Conservation (phyloP, 495 filamentous ascomycete species). For the Hamigera avellanea region DNA sequence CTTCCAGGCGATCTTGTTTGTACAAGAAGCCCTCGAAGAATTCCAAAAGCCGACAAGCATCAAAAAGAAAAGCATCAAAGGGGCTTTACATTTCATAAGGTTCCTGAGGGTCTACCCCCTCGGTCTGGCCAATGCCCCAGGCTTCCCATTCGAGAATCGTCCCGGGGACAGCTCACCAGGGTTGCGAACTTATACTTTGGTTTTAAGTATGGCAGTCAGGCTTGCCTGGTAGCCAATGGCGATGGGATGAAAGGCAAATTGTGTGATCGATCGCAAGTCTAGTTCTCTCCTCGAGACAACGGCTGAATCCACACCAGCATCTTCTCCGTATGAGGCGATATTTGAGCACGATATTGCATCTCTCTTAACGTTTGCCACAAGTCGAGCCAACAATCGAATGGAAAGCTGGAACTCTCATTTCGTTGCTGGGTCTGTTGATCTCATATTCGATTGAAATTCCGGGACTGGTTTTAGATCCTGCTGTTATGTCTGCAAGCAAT, state of each 20-base stretch:
- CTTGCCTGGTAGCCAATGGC: neutral
- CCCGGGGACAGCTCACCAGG: neutral
- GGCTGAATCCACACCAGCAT: slow-evolving; percentile 8
- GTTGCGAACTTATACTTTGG: too few species aligned
- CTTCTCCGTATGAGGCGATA: neutral
- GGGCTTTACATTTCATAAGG: too few species aligned
- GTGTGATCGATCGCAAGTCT: slow-evolving; percentile 2
- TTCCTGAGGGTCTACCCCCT: slow-evolving; percentile 2
- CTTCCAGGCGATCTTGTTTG: too few species aligned
- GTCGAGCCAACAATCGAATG: neutral
- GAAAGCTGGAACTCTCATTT: neutral
- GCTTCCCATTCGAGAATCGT: neutral
- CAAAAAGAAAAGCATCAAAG: too few species aligned
- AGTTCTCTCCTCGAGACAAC: slow-evolving; percentile 5
- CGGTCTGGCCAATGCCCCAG: slow-evolving; percentile 9
- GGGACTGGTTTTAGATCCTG: neutral
- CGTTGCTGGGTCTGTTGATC: neutral
- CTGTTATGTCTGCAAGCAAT: neutral
- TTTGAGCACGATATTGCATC: neutral
- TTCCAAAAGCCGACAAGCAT: too few species aligned
- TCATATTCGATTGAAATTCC: neutral
- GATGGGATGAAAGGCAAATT: slow-evolving; percentile 11
- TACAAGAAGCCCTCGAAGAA: too few species aligned
- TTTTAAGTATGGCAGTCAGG: too few species aligned
- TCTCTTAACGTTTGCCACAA: neutral